These are phyloP conservation scores for Rhynchosporium graminicola DNA, from an alignment of 2,329 filamentous ascomycete genomes.

Conservation along the genomic window DNA sequence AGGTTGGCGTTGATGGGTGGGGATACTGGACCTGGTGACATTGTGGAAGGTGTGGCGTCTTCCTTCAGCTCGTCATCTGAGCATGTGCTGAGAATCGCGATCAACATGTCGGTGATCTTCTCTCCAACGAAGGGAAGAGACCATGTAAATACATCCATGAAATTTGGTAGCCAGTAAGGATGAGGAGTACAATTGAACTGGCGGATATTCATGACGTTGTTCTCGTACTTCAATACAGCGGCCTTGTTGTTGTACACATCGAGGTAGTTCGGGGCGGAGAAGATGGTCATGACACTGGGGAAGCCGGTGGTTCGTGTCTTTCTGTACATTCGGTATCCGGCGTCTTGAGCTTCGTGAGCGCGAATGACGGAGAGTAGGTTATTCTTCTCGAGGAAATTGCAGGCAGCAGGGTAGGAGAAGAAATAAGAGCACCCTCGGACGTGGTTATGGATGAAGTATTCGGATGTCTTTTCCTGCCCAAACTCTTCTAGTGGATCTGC, in stretches of 20 bases:
- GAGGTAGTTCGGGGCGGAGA: conserved; percentile 97
- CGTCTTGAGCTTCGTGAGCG: conserved; percentile 97
- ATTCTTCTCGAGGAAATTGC: conserved; percentile 98
- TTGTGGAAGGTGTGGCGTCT: conserved; percentile 70
- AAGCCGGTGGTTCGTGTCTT: conserved; percentile 98
- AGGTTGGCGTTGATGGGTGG: conserved; percentile 60
- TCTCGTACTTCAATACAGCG: conserved; percentile 97
- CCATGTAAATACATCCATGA: conserved; percentile 99
- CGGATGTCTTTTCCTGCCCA: conserved; percentile 96
- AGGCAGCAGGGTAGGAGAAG: conserved; percentile 97
- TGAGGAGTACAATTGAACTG: conserved; percentile 99
- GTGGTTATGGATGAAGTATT: conserved; percentile 98
- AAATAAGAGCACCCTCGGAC: conserved; percentile 99
- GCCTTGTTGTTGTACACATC: conserved; percentile 99
- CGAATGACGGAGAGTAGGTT: conserved; percentile 96
- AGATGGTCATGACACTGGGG: conserved; percentile 99
- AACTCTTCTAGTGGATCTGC: conserved; percentile 98
- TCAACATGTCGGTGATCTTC: conserved; percentile 99
- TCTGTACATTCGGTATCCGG: conserved; percentile 97
- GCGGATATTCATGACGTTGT: conserved; percentile 99
- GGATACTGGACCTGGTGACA: conserved; percentile 67
- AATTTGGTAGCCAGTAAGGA: conserved; percentile 99
- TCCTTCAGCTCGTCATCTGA: conserved; percentile 98
- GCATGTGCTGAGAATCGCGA: conserved; percentile 96
- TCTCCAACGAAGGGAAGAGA: conserved; percentile 97